Conservation (phyloP, 2,329 filamentous ascomycete genomes). For the Tolypocladium guangdongense region DNA sequence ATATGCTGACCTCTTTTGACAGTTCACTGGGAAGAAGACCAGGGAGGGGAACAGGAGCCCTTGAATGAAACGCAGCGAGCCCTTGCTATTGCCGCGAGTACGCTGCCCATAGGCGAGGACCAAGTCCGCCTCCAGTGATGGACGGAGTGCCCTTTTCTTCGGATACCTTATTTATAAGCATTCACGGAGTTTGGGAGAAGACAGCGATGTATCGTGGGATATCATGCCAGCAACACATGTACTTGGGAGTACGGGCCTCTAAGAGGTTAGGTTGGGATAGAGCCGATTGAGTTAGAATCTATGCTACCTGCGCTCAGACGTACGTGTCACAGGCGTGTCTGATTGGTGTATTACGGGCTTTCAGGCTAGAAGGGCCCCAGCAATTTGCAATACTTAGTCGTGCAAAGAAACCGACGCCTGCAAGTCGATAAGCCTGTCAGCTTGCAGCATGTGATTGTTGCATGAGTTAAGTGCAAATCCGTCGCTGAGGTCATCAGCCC, state of each 20-base stretch:
- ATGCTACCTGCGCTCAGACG: neutral
- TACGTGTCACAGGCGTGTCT: neutral
- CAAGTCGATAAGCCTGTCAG: too few species aligned
- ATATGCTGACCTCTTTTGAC: neutral
- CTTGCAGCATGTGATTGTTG: neutral
- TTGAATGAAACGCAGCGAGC: conserved; percentile 6
- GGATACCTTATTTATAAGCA: neutral
- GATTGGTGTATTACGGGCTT: neutral
- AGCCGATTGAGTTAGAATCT: neutral
- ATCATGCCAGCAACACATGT: neutral
- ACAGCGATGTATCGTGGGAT: neutral
- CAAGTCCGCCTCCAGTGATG: conserved; percentile 14
- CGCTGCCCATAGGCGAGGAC: conserved; percentile 15
- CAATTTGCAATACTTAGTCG: too few species aligned
- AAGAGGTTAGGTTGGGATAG: neutral
- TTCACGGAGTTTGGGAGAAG: neutral
- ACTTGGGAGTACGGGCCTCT: neutral
- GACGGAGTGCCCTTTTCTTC: neutral
- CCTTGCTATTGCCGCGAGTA: conserved; percentile 4
- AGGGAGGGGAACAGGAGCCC: conserved; percentile 14
- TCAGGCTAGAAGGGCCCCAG: neutral
- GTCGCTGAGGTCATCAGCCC: neutral
- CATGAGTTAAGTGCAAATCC: neutral
- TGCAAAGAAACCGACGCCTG: too few species aligned
- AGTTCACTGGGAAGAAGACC: conserved; percentile 23